Percentiles rank a stretch among this genome's conserved stretches.
These are phyloP conservation scores for Leccinum colubrinum DNA, from an alignment of 1,284 basidiomycete genomes.

Conservation along the genomic window DNA sequence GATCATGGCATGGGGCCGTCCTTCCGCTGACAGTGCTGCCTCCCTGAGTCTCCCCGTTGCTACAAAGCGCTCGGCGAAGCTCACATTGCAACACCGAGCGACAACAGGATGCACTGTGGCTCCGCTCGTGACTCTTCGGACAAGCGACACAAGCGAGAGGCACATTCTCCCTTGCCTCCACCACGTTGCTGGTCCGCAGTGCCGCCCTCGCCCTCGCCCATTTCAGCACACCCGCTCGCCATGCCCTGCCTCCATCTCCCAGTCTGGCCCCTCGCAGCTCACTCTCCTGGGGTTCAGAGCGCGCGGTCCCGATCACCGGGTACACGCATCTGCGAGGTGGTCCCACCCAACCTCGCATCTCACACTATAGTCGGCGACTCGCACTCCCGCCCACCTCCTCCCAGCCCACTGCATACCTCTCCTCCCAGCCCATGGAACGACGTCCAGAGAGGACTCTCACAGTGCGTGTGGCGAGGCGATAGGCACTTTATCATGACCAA, in stretches of 20 bases:
- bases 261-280: not conserved
- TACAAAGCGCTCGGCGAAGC: conserved; percentile 21
- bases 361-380: not conserved
- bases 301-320: not conserved
- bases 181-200: not conserved
- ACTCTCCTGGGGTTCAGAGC: not conserved
- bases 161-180: not conserved
- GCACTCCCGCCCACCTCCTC: not conserved
- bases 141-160: not conserved
- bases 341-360: not conserved
- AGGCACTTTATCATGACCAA: conserved; percentile 33
- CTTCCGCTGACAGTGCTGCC: conserved; percentile 29
- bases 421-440: not conserved
- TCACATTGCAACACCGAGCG: not conserved
- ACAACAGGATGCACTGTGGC: not conserved
- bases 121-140: not conserved
- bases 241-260: not conserved
- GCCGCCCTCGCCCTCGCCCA: not conserved
- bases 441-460: not conserved
- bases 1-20: conserved; percentile 32
- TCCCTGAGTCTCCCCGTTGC: conserved; percentile 31
- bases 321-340: not conserved
- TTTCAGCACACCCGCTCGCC: not conserved
- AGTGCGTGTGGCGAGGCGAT: conserved; percentile 26
- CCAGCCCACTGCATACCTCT: not conserved